Evolutionary conservation across 371 early-diverging fungal species (phyloP), one percentile per base, ranked within the genome.

Genomic region (Sporodiniella umbellata): DNA sequence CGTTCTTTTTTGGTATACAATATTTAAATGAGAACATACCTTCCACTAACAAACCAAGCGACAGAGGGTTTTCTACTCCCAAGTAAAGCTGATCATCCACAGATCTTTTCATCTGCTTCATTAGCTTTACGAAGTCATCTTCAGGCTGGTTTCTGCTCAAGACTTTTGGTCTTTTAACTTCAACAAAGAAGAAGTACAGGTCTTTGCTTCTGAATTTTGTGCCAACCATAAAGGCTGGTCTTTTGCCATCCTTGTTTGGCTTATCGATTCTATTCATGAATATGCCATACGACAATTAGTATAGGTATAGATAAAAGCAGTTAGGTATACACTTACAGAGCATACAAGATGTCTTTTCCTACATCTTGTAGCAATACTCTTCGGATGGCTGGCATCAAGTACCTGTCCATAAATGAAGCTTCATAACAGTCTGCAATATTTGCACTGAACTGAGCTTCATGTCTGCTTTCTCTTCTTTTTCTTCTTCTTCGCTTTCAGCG

Each of bases 31-130:
- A 38, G 39, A 45, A 25, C 19, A 58, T 56, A 56, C 51, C 47
- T 56, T 56, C 51, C 4, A 51, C 40, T 5, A 53, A 35, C 4
- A 53, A 42, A 26, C 59, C 53, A 48, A 58, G 49, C 12, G 58
- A 58, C 2, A 24, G 22, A 26, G 53, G 58, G 40, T 28, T 53
- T 45, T 52, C 0, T 2, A 48, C 45, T 11, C 58, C 58, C 10
- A 49, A 19, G 30, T 25, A 24, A 11, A 58, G 33, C 33, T 58
- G 58, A 12, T 26, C 31, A 18, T 58, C 53, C 17, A 53, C 42
- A 31, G 40, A 50, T 2, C n/a, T 15, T 42, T 50, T 50, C 42
- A 50, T 42, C 42, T 50, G 30, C 42, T 50, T 50, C 42, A 50
- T 42, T 24, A 51, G 43, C 18, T 51, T 51, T 33, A 37, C 18